phyloP scores from a whole-genome alignment of 176 grass and related monocot species.

The Musa beccarii region DNA sequence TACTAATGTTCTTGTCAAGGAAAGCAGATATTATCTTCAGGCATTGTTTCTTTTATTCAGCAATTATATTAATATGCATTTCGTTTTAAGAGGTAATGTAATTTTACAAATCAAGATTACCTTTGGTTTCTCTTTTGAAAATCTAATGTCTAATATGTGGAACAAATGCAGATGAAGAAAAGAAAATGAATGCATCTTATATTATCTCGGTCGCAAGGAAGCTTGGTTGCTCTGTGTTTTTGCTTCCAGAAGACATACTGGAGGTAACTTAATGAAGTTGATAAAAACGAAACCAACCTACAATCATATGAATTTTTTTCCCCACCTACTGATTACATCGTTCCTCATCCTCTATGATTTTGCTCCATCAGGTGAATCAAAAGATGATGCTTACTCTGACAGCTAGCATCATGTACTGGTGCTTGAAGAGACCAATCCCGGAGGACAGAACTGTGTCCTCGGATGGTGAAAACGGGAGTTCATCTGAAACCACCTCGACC shows the following conservation, averaged over 20 bases:
- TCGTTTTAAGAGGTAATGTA: too few species aligned
- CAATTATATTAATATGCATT: too few species aligned
- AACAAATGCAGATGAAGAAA: constrained; percentile 57
- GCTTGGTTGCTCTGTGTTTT: constrained; percentile 93
- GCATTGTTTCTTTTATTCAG: too few species aligned
- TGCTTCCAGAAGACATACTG: constrained; percentile 84
- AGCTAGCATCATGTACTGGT: constrained; percentile 98
- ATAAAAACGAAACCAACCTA: not conserved
- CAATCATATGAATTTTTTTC: not conserved
- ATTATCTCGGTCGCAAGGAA: constrained; percentile 92
- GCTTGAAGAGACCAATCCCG: constrained; percentile 58
- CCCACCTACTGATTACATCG: not conserved
- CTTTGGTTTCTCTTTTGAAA: not conserved
- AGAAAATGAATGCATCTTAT: constrained; percentile 96
- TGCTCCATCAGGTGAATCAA: constrained; percentile 67
- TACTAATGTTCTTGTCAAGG: too few species aligned
- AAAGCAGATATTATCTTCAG: too few species aligned
- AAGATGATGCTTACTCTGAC: constrained; percentile 93
- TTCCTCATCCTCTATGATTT: constrained; percentile 1
- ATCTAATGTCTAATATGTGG: not conserved
- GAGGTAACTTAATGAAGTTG: constrained; percentile 42
- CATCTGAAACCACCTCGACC: constrained; percentile 51
- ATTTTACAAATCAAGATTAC: not conserved
- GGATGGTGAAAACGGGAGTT: constrained; percentile 55
- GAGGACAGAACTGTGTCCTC: constrained; percentile 29